These are phyloP conservation scores for Tolypocladium tropicale DNA, from an alignment of 2,329 filamentous ascomycete species.

Conservation along the genomic window DNA sequence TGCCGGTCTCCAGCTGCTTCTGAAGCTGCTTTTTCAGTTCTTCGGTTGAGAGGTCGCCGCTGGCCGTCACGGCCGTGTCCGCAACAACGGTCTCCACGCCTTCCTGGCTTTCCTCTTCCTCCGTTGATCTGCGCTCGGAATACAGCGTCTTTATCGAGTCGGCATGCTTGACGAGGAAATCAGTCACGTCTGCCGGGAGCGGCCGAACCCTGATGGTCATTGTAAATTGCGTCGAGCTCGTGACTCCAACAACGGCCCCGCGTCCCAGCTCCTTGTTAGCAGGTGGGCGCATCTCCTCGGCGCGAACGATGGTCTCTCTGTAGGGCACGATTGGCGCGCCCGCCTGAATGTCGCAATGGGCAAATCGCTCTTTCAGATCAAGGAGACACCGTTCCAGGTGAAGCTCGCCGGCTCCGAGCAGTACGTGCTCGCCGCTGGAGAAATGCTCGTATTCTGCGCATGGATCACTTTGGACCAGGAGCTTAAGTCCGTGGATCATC, in stretches of 20 bases:
- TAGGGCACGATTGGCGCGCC: conserved; percentile 94
- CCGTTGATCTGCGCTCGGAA: conserved; percentile 47
- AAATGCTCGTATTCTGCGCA: conserved; percentile 95
- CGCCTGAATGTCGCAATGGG: conserved; percentile 87
- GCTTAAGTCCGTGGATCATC: conserved; percentile 79
- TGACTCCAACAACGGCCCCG: conserved; percentile 65
- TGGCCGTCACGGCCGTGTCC: conserved; percentile 48
- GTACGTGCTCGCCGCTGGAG: conserved; percentile 85
- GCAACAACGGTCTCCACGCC: conserved; percentile 30
- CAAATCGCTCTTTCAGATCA: conserved; percentile 85
- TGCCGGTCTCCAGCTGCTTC: conserved; percentile 57
- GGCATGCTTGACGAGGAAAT: conserved; percentile 74
- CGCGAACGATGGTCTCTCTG: conserved; percentile 79
- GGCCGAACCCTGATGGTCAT: conserved; percentile 70
- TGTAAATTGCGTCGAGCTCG: conserved; percentile 77
- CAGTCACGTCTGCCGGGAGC: conserved; percentile 65
- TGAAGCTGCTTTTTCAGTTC: conserved; percentile 71
- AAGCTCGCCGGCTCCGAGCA: conserved; percentile 86
- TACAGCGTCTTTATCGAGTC: conserved; percentile 72
- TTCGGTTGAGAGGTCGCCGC: conserved; percentile 53
- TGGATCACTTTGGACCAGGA: conserved; percentile 90
- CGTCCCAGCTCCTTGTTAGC: conserved; percentile 78
- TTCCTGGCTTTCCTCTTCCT: conserved; percentile 19
- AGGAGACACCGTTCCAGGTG: conserved; percentile 91
- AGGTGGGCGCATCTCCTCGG: conserved; percentile 84